Conservation (phyloP, 2,329 filamentous ascomycete species). For the Penicillium sp. region DNA sequence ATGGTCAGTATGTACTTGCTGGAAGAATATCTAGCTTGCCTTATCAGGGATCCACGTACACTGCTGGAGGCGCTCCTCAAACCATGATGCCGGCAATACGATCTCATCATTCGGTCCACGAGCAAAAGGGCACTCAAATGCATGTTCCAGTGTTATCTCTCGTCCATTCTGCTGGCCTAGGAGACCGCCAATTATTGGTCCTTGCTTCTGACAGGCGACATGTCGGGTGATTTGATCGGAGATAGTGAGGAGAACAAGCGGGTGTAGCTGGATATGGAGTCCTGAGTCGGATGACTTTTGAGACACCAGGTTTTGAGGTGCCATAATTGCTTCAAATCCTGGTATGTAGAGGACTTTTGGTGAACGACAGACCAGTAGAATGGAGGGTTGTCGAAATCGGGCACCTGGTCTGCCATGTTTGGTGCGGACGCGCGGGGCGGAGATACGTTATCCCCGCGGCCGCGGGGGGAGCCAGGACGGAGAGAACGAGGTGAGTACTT, state of each 20-base stretch:
- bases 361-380: conserved; percentile 8
- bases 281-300: conserved; percentile 67
- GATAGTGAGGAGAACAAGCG: conserved; percentile 90
- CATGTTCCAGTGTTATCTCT: conserved; percentile 86
- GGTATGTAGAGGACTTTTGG: background rate
- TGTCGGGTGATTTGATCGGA: conserved; percentile 95
- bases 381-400: conserved; percentile 14
- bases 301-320: conserved; percentile 57
- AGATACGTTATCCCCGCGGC: conserved; percentile 26
- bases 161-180: conserved; percentile 87
- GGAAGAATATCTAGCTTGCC: background rate
- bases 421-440: conserved; percentile 14
- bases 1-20: conserved; percentile 6
- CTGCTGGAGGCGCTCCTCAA: conserved; percentile 73
- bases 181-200: conserved; percentile 80
- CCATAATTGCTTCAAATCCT: conserved; percentile 29
- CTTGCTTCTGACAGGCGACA: conserved; percentile 68
- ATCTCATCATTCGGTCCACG: conserved; percentile 53
- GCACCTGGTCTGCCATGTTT: conserved; percentile 35
- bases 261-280: conserved; percentile 80
- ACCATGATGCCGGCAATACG: conserved; percentile 66
- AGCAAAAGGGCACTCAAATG: conserved; percentile 72
- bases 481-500: too few species aligned
- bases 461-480: too few species aligned
- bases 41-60: conserved; percentile 55